These are phyloP conservation scores for Albophoma yamanashiensis DNA, from an alignment of 2,329 filamentous ascomycete genomes.

Conservation along the genomic window DNA sequence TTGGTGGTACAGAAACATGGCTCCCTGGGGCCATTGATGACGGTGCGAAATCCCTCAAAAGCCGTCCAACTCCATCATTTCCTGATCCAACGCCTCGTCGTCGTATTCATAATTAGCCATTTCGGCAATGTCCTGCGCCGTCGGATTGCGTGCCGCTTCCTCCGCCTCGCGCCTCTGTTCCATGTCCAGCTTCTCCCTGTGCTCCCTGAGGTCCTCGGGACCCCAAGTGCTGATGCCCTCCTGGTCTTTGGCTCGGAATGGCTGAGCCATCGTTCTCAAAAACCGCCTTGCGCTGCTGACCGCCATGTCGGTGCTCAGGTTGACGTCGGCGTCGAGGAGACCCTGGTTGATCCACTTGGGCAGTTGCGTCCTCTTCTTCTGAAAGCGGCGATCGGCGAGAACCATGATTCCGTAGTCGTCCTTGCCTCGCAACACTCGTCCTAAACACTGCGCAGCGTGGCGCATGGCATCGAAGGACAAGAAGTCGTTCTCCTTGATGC, in stretches of 20 bases:
- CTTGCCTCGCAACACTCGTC: constrained; percentile 88
- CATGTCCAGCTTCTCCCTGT: constrained; percentile 66
- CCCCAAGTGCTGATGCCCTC: constrained; percentile 94
- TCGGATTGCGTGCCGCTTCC: constrained; percentile 23
- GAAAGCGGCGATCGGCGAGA: constrained; percentile 83
- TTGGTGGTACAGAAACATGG: not conserved
- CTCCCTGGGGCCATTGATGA: not conserved
- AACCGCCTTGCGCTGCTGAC: constrained; percentile 84
- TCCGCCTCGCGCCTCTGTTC: constrained; percentile 56
- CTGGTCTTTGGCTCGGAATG: constrained; percentile 71
- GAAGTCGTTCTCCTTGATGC: constrained; percentile 95
- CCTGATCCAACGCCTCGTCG: constrained; percentile 40
- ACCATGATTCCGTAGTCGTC: constrained; percentile 99
- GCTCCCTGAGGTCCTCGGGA: constrained; percentile 61
- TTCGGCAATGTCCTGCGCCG: constrained; percentile 6
- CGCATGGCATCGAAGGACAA: constrained; percentile 98
- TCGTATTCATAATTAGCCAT: constrained; percentile 39
- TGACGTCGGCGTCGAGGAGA: constrained; percentile 73
- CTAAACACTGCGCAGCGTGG: constrained; percentile 94
- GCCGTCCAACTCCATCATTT: constrained; percentile 42
- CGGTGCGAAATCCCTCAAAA: constrained; percentile 10
- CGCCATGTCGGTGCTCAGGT: constrained; percentile 92
- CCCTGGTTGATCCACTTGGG: constrained; percentile 96
- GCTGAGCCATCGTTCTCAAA: constrained; percentile 82
- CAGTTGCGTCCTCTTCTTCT: constrained; percentile 80